These are phyloP conservation scores for Calocybe gambosa DNA, from an alignment of 1,284 basidiomycete species.

Conservation along the genomic window DNA sequence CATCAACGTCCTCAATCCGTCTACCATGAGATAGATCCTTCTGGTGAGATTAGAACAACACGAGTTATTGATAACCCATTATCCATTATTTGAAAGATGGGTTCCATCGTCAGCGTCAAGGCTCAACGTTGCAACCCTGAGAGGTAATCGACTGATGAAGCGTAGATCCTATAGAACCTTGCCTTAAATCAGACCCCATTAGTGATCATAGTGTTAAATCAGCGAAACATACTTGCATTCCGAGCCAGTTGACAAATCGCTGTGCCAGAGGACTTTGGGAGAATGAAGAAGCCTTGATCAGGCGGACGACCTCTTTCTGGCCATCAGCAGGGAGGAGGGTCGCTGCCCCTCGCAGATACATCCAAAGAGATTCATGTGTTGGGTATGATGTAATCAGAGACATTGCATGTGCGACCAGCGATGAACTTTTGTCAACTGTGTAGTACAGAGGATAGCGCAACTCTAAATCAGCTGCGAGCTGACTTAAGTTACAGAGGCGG, in stretches of 20 bases:
- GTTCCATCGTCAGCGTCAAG: no score
- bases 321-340: conserved; percentile 5
- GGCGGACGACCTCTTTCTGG: conserved; percentile 13
- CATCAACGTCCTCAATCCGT: no score
- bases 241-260: conserved; percentile 8
- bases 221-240: conserved; percentile 2
- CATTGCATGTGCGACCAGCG: conserved; percentile 36
- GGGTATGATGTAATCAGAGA: conserved; percentile 44
- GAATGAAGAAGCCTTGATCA: conserved; percentile 11
- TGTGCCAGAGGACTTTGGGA: conserved; percentile 2
- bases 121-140: no score
- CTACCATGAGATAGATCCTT: no score
- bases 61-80: no score
- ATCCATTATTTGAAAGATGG: no score
- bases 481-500: conserved; percentile 35
- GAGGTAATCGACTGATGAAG: no score
- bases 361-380: conserved; percentile 55
- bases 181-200: no score
- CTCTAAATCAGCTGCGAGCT: conserved; percentile 17
- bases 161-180: no score
- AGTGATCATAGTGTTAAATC: background rate
- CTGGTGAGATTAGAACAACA: no score
- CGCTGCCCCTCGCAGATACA: conserved; percentile 39
- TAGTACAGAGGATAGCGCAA: background rate
- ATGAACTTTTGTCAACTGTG: background rate